These are phyloP conservation scores for Aspergillus spinulosporus DNA, from an alignment of 2,329 filamentous ascomycete species.

Conservation along the genomic window DNA sequence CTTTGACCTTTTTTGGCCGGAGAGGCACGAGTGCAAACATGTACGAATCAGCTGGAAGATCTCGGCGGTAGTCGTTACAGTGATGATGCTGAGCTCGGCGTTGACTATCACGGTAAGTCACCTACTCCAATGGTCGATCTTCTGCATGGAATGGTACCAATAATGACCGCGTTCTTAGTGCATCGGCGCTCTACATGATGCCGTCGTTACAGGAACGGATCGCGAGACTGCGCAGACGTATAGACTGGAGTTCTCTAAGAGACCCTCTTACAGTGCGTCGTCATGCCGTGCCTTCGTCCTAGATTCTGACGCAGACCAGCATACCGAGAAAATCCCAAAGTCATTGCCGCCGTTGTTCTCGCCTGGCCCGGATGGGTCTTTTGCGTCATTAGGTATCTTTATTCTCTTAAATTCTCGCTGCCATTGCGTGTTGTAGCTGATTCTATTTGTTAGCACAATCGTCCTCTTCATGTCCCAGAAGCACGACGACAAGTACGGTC, in stretches of 20 bases:
- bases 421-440: background rate
- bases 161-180: slow-evolving; percentile 25
- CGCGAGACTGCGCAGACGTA: slow-evolving; percentile 30
- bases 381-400: slow-evolving; percentile 42
- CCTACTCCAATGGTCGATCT: too few species aligned
- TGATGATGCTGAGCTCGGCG: slow-evolving; percentile 49
- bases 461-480: slow-evolving; percentile 37
- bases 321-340: slow-evolving; percentile 53
- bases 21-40: slow-evolving; percentile 50
- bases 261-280: slow-evolving; percentile 33
- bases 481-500: slow-evolving; percentile 32
- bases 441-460: slow-evolving; percentile 10
- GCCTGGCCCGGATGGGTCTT: slow-evolving; percentile 55
- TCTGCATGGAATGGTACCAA: too few species aligned
- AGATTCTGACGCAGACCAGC: slow-evolving; percentile 16
- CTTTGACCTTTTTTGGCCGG: slow-evolving; percentile 63
- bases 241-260: slow-evolving; percentile 33
- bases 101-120: slow-evolving; percentile 50
- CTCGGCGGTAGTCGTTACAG: slow-evolving; percentile 50
- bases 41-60: slow-evolving; percentile 58
- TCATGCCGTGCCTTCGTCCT: too few species aligned
- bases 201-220: slow-evolving; percentile 48
- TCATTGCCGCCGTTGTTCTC: slow-evolving; percentile 54
- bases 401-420: too few species aligned
- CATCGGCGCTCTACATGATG: slow-evolving; percentile 51